Evolutionary conservation across 495 filamentous ascomycete genomes (phyloP).

Genomic region (Talaromyces ruber): DNA sequence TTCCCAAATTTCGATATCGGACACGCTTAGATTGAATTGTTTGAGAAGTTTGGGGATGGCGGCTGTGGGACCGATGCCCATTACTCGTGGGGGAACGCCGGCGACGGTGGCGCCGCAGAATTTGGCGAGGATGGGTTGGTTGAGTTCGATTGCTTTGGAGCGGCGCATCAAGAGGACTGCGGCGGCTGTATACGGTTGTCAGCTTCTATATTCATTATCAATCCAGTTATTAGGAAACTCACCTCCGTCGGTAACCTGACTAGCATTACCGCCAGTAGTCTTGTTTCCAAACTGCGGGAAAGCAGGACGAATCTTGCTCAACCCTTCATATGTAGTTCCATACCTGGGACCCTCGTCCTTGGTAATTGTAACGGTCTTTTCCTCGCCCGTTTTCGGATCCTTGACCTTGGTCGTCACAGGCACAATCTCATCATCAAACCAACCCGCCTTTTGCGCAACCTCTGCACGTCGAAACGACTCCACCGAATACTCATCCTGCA

Average conservation of each 20-base stretch:
- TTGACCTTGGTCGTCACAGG: slow-evolving; percentile 76
- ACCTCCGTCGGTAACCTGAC: slow-evolving; percentile 89
- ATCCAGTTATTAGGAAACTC: slow-evolving; percentile 8
- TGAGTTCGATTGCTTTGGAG: slow-evolving; percentile 74
- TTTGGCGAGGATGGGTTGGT: slow-evolving; percentile 89
- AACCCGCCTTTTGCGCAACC: slow-evolving; percentile 81
- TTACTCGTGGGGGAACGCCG: slow-evolving; percentile 83
- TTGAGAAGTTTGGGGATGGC: slow-evolving; percentile 89
- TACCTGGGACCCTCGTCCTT: slow-evolving; percentile 83
- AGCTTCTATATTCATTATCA: neutral
- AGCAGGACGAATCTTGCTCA: slow-evolving; percentile 81
- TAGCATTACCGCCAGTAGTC: slow-evolving; percentile 91
- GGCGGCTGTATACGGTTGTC: slow-evolving; percentile 44
- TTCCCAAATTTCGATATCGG: slow-evolving; percentile 85
- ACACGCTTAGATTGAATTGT: slow-evolving; percentile 69
- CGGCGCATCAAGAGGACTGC: slow-evolving; percentile 91
- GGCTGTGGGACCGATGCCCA: slow-evolving; percentile 92
- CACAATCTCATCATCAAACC: slow-evolving; percentile 90
- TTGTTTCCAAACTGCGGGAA: slow-evolving; percentile 84
- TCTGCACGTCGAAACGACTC: slow-evolving; percentile 85
- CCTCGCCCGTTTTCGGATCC: slow-evolving; percentile 71
- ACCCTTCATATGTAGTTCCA: slow-evolving; percentile 75
- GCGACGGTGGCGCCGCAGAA: slow-evolving; percentile 88
- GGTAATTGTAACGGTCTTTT: slow-evolving; percentile 66
- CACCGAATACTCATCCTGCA: slow-evolving; percentile 76